Percentiles rank a stretch among this genome's conserved stretches.
Conservation (phyloP, 1,284 basidiomycete genomes). For the Leccinum fallax region DNA sequence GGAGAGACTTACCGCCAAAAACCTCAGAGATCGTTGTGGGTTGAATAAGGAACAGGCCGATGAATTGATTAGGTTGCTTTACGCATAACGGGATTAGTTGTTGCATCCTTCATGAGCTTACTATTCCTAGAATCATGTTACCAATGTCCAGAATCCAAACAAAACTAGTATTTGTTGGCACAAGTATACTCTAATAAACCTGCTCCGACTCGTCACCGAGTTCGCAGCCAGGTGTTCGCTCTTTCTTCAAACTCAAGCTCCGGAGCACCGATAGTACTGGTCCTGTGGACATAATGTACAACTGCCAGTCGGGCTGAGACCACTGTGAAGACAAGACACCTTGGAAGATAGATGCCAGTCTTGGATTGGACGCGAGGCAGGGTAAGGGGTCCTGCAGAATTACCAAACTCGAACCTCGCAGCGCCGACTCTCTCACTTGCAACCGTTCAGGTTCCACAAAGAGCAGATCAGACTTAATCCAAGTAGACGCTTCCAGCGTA, state of each 20-base stretch:
- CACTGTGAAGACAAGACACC: not conserved
- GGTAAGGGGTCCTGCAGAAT: slow-evolving; percentile 3
- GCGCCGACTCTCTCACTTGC: not conserved
- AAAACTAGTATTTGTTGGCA: not conserved
- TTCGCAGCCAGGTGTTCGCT: not conserved
- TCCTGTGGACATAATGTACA: not conserved
- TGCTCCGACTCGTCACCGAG: not conserved
- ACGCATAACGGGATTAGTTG: slow-evolving; percentile 8
- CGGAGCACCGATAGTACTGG: not conserved
- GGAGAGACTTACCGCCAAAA: slow-evolving; percentile 13
- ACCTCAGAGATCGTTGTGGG: slow-evolving; percentile 22
- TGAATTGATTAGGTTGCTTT: slow-evolving; percentile 20
- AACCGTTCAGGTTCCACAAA: not conserved
- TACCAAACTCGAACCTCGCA: not conserved
- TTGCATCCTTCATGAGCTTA: slow-evolving; percentile 3
- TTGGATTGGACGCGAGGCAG: slow-evolving; percentile 18
- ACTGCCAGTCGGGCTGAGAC: not conserved
- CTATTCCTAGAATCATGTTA: not conserved
- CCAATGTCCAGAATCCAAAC: not conserved
- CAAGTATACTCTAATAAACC: not conserved
- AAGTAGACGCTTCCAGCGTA: not conserved
- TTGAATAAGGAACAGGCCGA: slow-evolving; percentile 22
- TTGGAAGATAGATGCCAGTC: not conserved
- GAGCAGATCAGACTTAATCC: too few species aligned
- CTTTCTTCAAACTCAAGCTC: not conserved